These are phyloP conservation scores for Coemansia aciculifera DNA, from an alignment of 192 early-diverging fungal species.

Conservation along the genomic window DNA sequence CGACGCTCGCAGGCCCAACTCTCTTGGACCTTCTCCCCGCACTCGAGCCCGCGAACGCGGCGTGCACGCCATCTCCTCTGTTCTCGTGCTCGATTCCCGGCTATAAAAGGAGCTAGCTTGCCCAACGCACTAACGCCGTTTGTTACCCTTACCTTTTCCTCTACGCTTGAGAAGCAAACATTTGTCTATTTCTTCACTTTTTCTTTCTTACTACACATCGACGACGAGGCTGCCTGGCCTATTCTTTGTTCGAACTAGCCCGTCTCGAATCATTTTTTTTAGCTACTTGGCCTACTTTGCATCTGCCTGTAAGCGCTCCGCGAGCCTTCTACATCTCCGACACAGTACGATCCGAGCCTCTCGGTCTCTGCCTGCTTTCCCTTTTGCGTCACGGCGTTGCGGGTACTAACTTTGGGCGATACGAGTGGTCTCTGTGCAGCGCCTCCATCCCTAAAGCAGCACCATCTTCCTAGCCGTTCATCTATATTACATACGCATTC, in stretches of 20 bases:
- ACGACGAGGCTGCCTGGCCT: neutral
- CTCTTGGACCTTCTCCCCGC: neutral
- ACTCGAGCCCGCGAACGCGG: neutral
- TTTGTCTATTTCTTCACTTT: neutral
- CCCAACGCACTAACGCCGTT: neutral
- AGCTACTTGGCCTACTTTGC: neutral
- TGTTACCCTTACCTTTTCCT: neutral
- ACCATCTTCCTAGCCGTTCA: neutral
- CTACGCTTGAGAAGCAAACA: neutral
- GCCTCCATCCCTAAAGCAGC: constrained; percentile 9
- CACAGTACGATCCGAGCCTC: neutral
- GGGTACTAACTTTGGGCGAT: neutral
- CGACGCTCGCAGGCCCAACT: neutral
- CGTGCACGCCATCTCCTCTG: neutral
- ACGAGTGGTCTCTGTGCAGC: neutral
- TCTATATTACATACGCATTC: constrained; percentile 5
- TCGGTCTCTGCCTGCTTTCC: neutral
- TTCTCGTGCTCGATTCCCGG: constrained; percentile 1
- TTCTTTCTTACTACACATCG: neutral
- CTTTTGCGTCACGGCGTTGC: neutral
- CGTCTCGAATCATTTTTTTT: neutral
- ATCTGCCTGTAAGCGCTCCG: neutral
- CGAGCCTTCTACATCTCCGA: neutral
- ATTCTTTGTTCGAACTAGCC: neutral
- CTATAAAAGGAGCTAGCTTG: constrained; percentile 8